A percentile compares a stretch with the other conserved stretches of the same genome.
Evolutionary conservation across 2,329 filamentous ascomycete genomes (phyloP).

Genomic region (Thelonectria olida): DNA sequence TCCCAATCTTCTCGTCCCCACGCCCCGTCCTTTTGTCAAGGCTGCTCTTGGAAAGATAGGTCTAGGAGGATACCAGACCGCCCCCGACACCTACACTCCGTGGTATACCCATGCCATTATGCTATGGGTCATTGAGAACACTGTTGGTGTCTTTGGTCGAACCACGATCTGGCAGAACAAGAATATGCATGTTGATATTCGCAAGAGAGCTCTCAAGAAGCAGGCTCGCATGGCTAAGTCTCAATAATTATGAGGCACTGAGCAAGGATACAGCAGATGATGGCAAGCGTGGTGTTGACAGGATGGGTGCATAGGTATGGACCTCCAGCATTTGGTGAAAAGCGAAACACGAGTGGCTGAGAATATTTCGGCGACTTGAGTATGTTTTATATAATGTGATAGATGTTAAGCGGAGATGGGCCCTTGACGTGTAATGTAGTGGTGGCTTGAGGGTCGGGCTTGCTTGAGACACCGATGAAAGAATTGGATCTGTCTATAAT

Average conservation of each 20-base stretch:
- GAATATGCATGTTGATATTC: constrained; percentile 83
- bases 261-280: neutral
- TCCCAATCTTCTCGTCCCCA: constrained; percentile 80
- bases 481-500: too few relatives aligned
- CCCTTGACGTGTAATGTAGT: too few relatives aligned
- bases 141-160: constrained; percentile 59
- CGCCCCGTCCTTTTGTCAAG: constrained; percentile 82
- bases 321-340: neutral
- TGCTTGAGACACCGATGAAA: too few relatives aligned
- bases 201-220: constrained; percentile 84
- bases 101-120: constrained; percentile 93
- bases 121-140: constrained; percentile 80
- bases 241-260: constrained; percentile 41
- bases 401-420: too few relatives aligned
- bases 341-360: neutral
- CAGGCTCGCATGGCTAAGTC: constrained; percentile 84
- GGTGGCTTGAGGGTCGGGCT: too few relatives aligned
- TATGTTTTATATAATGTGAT: too few relatives aligned
- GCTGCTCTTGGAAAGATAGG: constrained; percentile 84
- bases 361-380: too few relatives aligned
- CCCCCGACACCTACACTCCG: constrained; percentile 86
- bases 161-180: constrained; percentile 61
- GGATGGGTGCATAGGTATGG: neutral
- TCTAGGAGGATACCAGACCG: constrained; percentile 78
- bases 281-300: neutral